Percentiles rank a stretch among this genome's conserved stretches.
Evolutionary conservation across 495 filamentous ascomycete genomes (phyloP).

Genomic region (Podospora pseudocomata): DNA sequence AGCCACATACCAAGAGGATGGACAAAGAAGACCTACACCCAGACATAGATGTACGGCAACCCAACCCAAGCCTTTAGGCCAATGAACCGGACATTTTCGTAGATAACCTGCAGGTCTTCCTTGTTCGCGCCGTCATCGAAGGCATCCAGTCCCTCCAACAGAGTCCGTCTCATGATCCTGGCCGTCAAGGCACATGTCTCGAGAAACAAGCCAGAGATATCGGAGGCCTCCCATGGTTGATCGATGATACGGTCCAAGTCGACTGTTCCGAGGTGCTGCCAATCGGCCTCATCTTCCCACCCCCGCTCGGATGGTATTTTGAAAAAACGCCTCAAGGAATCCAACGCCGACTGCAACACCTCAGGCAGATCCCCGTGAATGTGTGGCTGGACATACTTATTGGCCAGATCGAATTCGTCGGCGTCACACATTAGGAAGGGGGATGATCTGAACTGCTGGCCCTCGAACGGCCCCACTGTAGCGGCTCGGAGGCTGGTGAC

Average conservation of each 20-base stretch:
- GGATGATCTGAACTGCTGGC: conserved; percentile 7
- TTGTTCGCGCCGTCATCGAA: conserved; percentile 10
- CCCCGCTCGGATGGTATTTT: neutral
- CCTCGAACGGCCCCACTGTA: conserved; percentile 2
- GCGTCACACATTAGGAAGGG: conserved; percentile 8
- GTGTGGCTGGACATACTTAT: conserved; percentile 3
- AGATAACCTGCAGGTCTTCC: conserved; percentile 1
- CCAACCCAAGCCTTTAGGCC: conserved; percentile 12
- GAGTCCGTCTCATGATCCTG: conserved; percentile 8
- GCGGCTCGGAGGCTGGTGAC: neutral
- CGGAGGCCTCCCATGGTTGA: neutral
- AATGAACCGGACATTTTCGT: conserved; percentile 10
- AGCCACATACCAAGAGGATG: neutral
- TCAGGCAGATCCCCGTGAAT: neutral
- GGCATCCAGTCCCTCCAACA: neutral
- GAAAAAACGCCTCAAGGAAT: conserved; percentile 5
- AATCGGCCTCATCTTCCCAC: neutral
- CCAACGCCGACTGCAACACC: neutral
- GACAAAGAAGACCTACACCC: conserved; percentile 12
- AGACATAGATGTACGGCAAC: conserved; percentile 18
- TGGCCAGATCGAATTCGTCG: conserved; percentile 7
- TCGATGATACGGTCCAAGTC: conserved; percentile 11
- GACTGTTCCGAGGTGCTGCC: neutral
- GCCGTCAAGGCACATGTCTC: conserved; percentile 13
- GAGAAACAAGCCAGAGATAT: conserved; percentile 7